Percentiles rank a stretch among this genome's conserved stretches.
Evolutionary conservation across 1,139 yeast genomes (phyloP).

Genomic region (Suhomyces anneliseae): DNA sequence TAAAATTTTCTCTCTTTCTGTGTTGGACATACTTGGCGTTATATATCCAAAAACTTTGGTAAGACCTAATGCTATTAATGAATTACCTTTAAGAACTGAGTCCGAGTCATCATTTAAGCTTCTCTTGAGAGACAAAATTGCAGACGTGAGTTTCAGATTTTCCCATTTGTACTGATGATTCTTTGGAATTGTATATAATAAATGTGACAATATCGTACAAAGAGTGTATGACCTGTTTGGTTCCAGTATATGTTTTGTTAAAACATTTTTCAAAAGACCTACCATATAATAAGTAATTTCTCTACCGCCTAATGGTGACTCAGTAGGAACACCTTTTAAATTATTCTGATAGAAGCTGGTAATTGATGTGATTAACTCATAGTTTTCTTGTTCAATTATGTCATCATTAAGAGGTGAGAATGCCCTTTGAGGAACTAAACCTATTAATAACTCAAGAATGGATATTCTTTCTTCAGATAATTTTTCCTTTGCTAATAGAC

Average conservation of each 20-base stretch:
- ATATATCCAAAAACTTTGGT: constrained; percentile 45
- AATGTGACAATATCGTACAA: constrained; percentile 13
- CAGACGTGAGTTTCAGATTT: constrained; percentile 25
- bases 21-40: constrained; percentile 21
- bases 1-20: constrained; percentile 33
- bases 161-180: constrained; percentile 1
- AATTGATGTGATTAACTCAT: constrained; percentile 3
- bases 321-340: not conserved
- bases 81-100: constrained; percentile 13
- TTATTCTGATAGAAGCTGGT: constrained; percentile 10
- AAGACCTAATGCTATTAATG: constrained; percentile 45
- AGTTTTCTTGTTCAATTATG: not conserved
- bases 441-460: constrained; percentile 40
- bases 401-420: constrained; percentile 42
- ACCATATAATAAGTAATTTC: constrained; percentile 6
- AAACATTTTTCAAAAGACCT: constrained; percentile 1
- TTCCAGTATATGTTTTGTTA: constrained; percentile 4
- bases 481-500: constrained; percentile 26
- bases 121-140: constrained; percentile 26
- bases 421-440: constrained; percentile 60
- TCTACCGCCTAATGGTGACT: constrained; percentile 6
- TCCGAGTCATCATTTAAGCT: constrained; percentile 11
- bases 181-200: constrained; percentile 14
- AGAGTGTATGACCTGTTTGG: constrained; percentile 8
- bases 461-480: constrained; percentile 26